Evolutionary conservation across 2,329 filamentous ascomycete species (phyloP), one percentile per base, ranked within the genome.

Genomic region (Ophiostoma angusticollis): DNA sequence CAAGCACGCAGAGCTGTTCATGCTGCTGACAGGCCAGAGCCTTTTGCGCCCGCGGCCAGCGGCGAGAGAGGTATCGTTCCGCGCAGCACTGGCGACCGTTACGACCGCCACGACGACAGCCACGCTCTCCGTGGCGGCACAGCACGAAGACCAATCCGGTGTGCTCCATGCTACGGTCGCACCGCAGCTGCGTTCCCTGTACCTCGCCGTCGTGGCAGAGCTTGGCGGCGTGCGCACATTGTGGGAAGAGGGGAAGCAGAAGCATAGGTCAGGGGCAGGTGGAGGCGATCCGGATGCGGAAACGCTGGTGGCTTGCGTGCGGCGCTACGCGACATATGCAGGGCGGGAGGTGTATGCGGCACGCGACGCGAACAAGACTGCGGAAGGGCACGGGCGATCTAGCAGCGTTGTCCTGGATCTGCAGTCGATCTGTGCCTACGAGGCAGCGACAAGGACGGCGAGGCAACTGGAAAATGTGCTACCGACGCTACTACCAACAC

Each of bases 191-290:
- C 24, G 19, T 4, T 12, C 12, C 7, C 23, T 36, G 6, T 49
- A 46, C 24, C 27, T 40, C 8, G 27, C 27, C 3, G 22, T 49
- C 2, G 36, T 52, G 17, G 50, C 43, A 6, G 46, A 52, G 25
- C 43, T 52, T 5, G 50, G 50, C 8, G 31, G 24, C 9, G 38
- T 48, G 19, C 40, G 39, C 4, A 41, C 44, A 5, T 23, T 48
- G 14, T 48, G 46, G 46, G 21, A 37, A 14, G 37, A 34, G 25
- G 17, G 21, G 31, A 24, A 21, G 18, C 28, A 9, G n/a, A n/a
- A n/a, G n/a, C n/a, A n/a, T n/a, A n/a, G 19, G 12, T 25, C 9
- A 9, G 16, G 18, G 1, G n/a, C 5, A 5, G 9, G 2, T 2
- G 9, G 28, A 9, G 18, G 5, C 2, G 1, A 9, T 4, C 6